phyloP scores from a whole-genome alignment of 1,284 basidiomycete species.

The Apiotrichum sp. region DNA sequence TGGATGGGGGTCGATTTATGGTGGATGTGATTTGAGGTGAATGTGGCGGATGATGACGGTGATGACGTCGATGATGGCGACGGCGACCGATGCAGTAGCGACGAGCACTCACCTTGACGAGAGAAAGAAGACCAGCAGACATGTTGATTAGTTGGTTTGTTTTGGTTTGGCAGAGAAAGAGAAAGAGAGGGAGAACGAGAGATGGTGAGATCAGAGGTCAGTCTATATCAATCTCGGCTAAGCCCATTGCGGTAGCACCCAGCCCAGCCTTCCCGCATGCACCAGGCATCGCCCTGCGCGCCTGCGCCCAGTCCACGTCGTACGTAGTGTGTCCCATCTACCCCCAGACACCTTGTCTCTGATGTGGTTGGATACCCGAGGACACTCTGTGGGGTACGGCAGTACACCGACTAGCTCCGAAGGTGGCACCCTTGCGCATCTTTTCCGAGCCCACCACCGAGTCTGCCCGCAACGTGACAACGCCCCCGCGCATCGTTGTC shows the following conservation, averaged over 20 bases:
- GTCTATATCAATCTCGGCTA: no score
- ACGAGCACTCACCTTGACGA: constrained; percentile 37
- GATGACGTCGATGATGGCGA: not conserved
- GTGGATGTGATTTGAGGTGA: no score
- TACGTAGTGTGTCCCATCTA: no score
- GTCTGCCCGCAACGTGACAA: not conserved
- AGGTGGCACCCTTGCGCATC: not conserved
- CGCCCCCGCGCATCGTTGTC: not conserved
- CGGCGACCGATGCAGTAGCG: not conserved
- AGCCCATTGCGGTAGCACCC: no score
- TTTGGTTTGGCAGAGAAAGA: not conserved
- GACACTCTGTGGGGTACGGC: not conserved
- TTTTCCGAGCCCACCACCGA: not conserved
- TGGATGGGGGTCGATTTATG: no score
- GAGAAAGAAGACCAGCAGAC: constrained; percentile 36
- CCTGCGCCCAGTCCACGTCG: no score
- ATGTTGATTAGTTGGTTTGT: constrained; percentile 12
- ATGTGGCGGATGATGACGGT: no score
- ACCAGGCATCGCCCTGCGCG: no score
- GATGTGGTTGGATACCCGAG: no score
- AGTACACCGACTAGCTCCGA: not conserved
- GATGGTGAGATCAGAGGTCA: not conserved
- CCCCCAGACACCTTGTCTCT: no score
- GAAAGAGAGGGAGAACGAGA: constrained; percentile 1
- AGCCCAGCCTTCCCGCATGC: no score